Base-by-base conservation (phyloP, 1,284 basidiomycete species). In the Leccinum cinnamomeum region DNA sequence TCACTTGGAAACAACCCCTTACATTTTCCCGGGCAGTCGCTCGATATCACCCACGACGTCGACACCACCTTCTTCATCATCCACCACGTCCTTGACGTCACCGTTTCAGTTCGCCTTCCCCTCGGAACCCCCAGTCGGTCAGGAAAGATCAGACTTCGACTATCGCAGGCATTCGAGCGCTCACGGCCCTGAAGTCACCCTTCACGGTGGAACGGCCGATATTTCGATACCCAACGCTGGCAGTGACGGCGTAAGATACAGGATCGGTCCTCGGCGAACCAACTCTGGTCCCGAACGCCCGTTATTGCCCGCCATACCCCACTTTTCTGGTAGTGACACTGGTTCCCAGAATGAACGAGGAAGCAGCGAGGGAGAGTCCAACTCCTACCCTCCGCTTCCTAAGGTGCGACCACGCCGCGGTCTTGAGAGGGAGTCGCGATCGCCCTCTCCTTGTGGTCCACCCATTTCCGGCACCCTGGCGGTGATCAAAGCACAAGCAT, bases 401-500 rank as follows among this genome's bases (percentile, higher is more conserved):
- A 74, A 79, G 66, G 66, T 78, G 65, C 79, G 81, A 57, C 69
- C 79, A 60, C 81, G 82, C 55, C 80, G 80, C 59, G 77, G 77
- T 63, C 75, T 78, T 16, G 75, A 83, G 23, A 81, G 80, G 59
- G 78, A 79, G 56, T 86, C 88, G 20, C 86, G 86, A 63, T 90
- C 90, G n/a, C 87, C 88, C 58, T 89, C 88, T n/a, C 87, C 89
- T 25, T 80, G 79, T 46, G 78, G 81, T 60, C 79, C 84, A 59
- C 81, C 84, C 23, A 82, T 91, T 70, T 91, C 88, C 55, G 88
- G 90, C 33, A 93, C 91, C 30, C 82, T 93, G 56, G 90, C 91
- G 56, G 90, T 93, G 62, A 91, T 93, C 77, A 93, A 93, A 77
- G 91, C 91, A 50, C 90, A 92, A 73, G 88, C 91, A 37, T 93